Evolutionary conservation across 768 basidiomycete species (phyloP).

Genomic region (Suillus ampliporus): DNA sequence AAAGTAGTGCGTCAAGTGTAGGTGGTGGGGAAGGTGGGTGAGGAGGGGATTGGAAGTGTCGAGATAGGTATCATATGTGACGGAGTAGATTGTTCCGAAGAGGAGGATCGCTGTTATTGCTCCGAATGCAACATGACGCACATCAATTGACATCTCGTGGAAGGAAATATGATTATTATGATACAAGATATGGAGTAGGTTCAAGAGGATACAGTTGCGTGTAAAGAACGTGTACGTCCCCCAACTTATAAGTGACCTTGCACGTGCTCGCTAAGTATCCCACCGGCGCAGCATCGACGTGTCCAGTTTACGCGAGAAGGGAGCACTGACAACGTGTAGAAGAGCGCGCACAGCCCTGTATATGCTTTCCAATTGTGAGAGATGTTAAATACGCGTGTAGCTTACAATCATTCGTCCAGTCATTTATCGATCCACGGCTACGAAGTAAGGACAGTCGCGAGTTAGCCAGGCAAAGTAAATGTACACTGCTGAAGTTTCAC

Average conservation of each 20-base stretch:
- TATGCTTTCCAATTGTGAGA: no score
- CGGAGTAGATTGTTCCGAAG: constrained; percentile 70
- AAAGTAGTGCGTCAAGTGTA: constrained; percentile 69
- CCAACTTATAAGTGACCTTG: no score
- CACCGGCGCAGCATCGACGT: no score
- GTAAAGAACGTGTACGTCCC: neutral
- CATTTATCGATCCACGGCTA: no score
- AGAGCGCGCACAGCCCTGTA: no score
- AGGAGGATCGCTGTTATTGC: constrained; percentile 53
- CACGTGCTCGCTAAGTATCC: no score
- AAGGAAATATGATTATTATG: neutral
- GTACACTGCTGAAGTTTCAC: neutral
- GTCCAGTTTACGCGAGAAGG: no score
- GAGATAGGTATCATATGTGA: constrained; percentile 70
- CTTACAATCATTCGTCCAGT: no score
- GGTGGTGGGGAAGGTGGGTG: constrained; percentile 70
- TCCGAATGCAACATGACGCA: constrained; percentile 42
- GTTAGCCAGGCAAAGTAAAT: neutral
- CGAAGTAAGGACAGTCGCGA: neutral
- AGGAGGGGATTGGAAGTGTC: constrained; percentile 84
- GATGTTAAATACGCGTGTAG: no score
- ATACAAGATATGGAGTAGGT: neutral
- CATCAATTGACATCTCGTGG: constrained; percentile 8
- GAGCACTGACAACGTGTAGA: no score
- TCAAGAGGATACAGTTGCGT: neutral